These are phyloP conservation scores for Chrysosporium queenslandicum DNA, from an alignment of 2,329 filamentous ascomycete species.

Conservation along the genomic window DNA sequence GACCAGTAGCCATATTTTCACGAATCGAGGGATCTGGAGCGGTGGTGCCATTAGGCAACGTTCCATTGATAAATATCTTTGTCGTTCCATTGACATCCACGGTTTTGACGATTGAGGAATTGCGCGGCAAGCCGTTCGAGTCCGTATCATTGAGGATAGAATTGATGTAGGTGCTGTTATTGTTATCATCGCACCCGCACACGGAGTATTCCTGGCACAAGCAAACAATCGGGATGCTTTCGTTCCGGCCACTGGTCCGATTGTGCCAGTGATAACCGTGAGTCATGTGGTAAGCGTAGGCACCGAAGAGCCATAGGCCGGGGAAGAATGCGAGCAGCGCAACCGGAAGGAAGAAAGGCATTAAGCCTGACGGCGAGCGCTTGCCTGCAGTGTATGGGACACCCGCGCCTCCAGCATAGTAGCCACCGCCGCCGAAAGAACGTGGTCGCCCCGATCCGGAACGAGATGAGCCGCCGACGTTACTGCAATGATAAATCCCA, in stretches of 20 bases:
- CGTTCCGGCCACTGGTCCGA: slow-evolving; percentile 38
- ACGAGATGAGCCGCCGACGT: slow-evolving; percentile 16
- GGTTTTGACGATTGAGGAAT: slow-evolving; percentile 32
- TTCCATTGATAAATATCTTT: slow-evolving; percentile 41
- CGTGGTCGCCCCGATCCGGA: slow-evolving; percentile 24
- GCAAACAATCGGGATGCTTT: slow-evolving; percentile 46
- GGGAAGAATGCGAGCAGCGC: slow-evolving; percentile 42
- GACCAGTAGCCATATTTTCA: slow-evolving; percentile 16
- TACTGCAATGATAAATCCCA: slow-evolving; percentile 8
- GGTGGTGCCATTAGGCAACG: slow-evolving; percentile 38
- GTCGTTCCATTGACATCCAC: slow-evolving; percentile 36
- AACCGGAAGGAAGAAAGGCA: slow-evolving; percentile 40
- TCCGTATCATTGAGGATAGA: slow-evolving; percentile 35
- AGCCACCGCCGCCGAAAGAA: slow-evolving; percentile 42
- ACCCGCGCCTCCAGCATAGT: slow-evolving; percentile 47
- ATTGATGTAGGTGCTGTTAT: slow-evolving; percentile 36
- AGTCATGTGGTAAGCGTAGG: slow-evolving; percentile 46
- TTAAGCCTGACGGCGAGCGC: slow-evolving; percentile 40
- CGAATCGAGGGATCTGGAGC: slow-evolving; percentile 24
- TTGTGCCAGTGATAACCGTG: slow-evolving; percentile 41
- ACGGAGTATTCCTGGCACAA: slow-evolving; percentile 45
- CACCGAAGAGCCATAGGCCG: slow-evolving; percentile 46
- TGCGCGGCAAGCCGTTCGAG: slow-evolving; percentile 25
- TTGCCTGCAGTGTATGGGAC: slow-evolving; percentile 42
- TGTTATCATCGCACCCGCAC: slow-evolving; percentile 50